phyloP scores from a whole-genome alignment of 1,139 yeast species.

The Geotrichum reessii region DNA sequence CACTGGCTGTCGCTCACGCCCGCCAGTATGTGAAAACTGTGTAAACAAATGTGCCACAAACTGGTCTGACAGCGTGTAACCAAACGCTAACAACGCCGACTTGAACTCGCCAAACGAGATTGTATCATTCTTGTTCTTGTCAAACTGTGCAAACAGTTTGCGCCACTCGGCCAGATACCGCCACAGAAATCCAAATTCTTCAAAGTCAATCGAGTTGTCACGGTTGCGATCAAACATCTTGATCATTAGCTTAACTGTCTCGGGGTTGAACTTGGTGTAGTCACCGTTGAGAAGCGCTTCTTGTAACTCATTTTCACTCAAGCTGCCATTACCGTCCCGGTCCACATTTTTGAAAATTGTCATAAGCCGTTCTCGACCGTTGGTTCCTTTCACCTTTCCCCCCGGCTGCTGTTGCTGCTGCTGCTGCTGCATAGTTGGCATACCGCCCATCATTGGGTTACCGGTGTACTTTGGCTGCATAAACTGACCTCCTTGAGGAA shows the following conservation, averaged over 20 bases:
- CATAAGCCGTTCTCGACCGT: slow-evolving; percentile 18
- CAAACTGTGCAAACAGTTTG: slow-evolving; percentile 60
- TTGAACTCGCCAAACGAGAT: slow-evolving; percentile 65
- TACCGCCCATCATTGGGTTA: background rate
- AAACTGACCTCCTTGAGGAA: background rate
- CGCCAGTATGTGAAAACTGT: slow-evolving; percentile 46
- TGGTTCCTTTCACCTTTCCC: slow-evolving; percentile 1
- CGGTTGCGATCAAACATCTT: slow-evolving; percentile 53
- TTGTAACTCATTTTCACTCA: slow-evolving; percentile 56
- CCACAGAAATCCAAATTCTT: slow-evolving; percentile 69
- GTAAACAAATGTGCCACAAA: slow-evolving; percentile 58
- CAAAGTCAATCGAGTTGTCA: slow-evolving; percentile 49
- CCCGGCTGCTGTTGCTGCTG: slow-evolving; percentile 16
- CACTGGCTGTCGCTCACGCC: slow-evolving; percentile 46
- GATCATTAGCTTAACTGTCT: slow-evolving; percentile 61
- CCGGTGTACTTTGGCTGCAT: background rate
- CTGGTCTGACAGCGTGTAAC: slow-evolving; percentile 59
- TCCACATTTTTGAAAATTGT: slow-evolving; percentile 31
- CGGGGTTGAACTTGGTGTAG: slow-evolving; percentile 56
- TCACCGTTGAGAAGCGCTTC: slow-evolving; percentile 58
- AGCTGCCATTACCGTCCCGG: slow-evolving; percentile 43
- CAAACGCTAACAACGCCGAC: slow-evolving; percentile 62
- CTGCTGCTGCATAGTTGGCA: slow-evolving; percentile 4
- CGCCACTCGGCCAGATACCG: slow-evolving; percentile 68
- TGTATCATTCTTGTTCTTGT: slow-evolving; percentile 53